phyloP scores from a whole-genome alignment of 2,329 filamentous ascomycete species.

The Paraphaeosphaeria sporulosa region DNA sequence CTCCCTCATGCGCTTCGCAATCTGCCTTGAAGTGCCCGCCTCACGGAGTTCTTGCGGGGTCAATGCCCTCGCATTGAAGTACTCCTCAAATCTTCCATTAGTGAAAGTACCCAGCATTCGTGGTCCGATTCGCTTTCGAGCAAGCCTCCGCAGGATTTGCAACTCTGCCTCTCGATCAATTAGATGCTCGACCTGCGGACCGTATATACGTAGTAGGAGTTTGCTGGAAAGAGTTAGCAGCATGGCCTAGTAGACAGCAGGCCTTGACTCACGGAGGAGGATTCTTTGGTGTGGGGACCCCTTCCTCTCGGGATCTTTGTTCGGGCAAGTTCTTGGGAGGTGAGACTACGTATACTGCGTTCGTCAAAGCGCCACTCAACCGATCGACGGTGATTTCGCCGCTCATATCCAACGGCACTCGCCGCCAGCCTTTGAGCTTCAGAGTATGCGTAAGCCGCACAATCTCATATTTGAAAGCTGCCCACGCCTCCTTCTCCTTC shows the following conservation, averaged over 20 bases:
- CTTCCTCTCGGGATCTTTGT: conserved; percentile 48
- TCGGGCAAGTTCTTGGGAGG: conserved; percentile 71
- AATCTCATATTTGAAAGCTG: conserved; percentile 90
- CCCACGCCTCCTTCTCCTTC: conserved; percentile 80
- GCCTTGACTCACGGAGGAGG: conserved; percentile 60
- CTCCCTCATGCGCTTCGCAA: conserved; percentile 97
- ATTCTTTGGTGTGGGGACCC: conserved; percentile 50
- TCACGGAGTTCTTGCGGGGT: conserved; percentile 78
- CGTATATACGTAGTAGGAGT: conserved; percentile 89
- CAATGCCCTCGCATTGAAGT: conserved; percentile 83
- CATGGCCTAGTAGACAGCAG: neutral
- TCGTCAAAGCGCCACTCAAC: conserved; percentile 90
- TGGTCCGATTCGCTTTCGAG: conserved; percentile 91
- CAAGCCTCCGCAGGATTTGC: conserved; percentile 82
- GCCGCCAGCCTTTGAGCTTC: conserved; percentile 88
- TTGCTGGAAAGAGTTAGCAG: conserved; percentile 62
- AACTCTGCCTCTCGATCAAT: conserved; percentile 94
- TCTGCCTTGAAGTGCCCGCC: conserved; percentile 85
- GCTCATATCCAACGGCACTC: conserved; percentile 75
- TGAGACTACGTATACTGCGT: conserved; percentile 93
- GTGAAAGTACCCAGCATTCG: conserved; percentile 88
- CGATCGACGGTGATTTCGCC: conserved; percentile 74
- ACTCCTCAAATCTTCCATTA: conserved; percentile 96
- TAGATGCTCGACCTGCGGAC: conserved; percentile 91
- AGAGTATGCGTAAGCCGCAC: conserved; percentile 88